Evolutionary conservation across 768 basidiomycete genomes (phyloP), one percentile per base, ranked within the genome.

Genomic region (Lentinula sp.): DNA sequence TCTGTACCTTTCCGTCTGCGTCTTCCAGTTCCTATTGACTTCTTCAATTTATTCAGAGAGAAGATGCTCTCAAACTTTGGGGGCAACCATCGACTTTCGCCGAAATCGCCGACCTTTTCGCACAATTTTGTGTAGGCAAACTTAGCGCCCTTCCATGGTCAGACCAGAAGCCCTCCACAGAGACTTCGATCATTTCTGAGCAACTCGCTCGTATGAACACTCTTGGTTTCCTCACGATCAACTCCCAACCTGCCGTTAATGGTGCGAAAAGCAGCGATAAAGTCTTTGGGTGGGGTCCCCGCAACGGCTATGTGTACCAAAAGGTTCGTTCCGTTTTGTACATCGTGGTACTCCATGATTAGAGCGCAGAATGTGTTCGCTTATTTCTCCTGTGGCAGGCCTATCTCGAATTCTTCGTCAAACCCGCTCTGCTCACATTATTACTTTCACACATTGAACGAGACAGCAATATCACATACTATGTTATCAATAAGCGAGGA

Each of bases 231-330:
- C 74, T 98, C 66, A 98, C 94, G 1, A 98, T 98, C 77, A 98
- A 98, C 74, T 95, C 93, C 23, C 95, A 98, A 71, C 95, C 95
- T 9, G 95, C 94, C 2, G 95, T 98, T 35, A 92, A 96, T 68
- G 95, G 94, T 51, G 90, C 82, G 8, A 77, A 81, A 63, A 95
- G 93, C 68, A 88, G 92, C 59, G 90, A 98, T 73, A 85, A 86
- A 64, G 78, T 85, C 5, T 89, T 91, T 69, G 95, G 95, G 13
- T 98, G 95, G 95, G 95, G 95, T 16, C 95, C 95, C 9, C 77
- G 85, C 45, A 93, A 95, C 57, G 95, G 95, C 5, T 98, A 91
- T 66, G 88, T 98, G 20, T 98, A 97, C 73, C 95, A 98, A 73
- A 97, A 97, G 85, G 93, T 88, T 55, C 36, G 67, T 42, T 32